A percentile compares a stretch with the other conserved stretches of the same genome.
Evolutionary conservation across 139 green algal species (phyloP).

Genomic region (Chloropicon primus): DNA sequence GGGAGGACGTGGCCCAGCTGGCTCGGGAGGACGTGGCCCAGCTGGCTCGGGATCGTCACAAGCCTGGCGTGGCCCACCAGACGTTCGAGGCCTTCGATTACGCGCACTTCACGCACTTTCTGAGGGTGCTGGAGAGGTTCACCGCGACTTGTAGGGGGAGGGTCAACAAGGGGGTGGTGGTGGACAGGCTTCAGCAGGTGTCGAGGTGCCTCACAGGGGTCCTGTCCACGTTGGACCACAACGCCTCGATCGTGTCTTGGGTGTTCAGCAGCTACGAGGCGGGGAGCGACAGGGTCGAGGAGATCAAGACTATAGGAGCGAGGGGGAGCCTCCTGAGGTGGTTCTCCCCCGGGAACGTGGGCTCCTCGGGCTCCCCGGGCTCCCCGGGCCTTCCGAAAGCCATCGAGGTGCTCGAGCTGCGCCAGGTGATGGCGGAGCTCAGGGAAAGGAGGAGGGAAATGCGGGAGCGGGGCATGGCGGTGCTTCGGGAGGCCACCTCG

Average conservation of each 20-base stretch:
- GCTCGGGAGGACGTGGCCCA: not conserved
- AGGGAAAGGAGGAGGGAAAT: not conserved
- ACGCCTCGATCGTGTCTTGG: not conserved
- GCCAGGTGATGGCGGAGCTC: not conserved
- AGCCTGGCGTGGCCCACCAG: too few relatives aligned
- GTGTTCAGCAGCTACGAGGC: not conserved
- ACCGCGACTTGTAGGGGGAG: not conserved
- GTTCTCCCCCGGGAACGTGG: too few relatives aligned
- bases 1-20: not conserved
- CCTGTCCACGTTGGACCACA: not conserved
- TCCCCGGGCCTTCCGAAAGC: not conserved
- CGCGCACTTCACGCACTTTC: not conserved
- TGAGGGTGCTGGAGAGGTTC: not conserved
- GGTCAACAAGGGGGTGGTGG: too few relatives aligned
- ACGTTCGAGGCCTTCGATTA: not conserved
- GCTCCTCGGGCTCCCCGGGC: not conserved
- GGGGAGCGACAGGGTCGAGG: too few relatives aligned
- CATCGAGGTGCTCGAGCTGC: not conserved
- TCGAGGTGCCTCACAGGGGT: not conserved
- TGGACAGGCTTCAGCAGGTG: not conserved
- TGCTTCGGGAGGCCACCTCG: not conserved
- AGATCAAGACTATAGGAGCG: too few relatives aligned
- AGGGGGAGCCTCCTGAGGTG: too few relatives aligned
- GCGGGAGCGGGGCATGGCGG: too few relatives aligned
- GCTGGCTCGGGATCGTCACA: too few relatives aligned